These are phyloP conservation scores for Tylopilus vinaceipallidus DNA, from an alignment of 768 basidiomycete species.

Conservation along the genomic window DNA sequence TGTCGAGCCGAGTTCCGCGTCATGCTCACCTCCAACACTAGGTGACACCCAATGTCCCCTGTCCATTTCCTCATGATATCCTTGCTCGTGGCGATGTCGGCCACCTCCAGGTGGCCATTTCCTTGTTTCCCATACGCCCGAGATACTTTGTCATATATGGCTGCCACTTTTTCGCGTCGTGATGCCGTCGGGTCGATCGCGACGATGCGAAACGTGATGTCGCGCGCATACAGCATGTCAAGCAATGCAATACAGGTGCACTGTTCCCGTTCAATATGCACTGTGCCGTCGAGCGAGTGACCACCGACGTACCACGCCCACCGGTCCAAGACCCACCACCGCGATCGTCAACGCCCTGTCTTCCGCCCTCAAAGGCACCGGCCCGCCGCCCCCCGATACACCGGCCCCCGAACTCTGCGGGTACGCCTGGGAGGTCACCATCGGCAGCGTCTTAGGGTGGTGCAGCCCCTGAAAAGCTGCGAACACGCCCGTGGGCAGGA, in stretches of 20 bases:
- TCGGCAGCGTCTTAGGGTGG: constrained; percentile 67
- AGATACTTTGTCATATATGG: constrained; percentile 52
- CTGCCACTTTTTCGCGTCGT: constrained; percentile 58
- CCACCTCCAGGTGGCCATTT: constrained; percentile 47
- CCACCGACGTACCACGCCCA: constrained; percentile 52
- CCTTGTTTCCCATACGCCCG: constrained; percentile 31
- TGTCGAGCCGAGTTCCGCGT: neutral
- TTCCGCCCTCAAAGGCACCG: constrained; percentile 36
- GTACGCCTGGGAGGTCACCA: constrained; percentile 58
- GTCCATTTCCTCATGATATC: constrained; percentile 51
- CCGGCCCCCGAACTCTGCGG: constrained; percentile 36
- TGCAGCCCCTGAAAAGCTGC: constrained; percentile 69
- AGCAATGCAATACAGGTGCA: constrained; percentile 65
- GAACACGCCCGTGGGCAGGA: constrained; percentile 78
- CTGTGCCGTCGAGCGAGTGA: neutral
- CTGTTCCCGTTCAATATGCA: constrained; percentile 22
- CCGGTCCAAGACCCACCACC: constrained; percentile 74
- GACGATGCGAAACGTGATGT: constrained; percentile 52
- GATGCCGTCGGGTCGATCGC: constrained; percentile 60
- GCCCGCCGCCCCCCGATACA: neutral
- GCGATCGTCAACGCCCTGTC: constrained; percentile 61
- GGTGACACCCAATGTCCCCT: constrained; percentile 55
- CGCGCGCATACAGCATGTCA: constrained; percentile 50
- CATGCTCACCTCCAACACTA: constrained; percentile 59
- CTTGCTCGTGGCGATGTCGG: constrained; percentile 52